Conservation (phyloP, 2,329 filamentous ascomycete species). For the Fonsecaea pedrosoi region DNA sequence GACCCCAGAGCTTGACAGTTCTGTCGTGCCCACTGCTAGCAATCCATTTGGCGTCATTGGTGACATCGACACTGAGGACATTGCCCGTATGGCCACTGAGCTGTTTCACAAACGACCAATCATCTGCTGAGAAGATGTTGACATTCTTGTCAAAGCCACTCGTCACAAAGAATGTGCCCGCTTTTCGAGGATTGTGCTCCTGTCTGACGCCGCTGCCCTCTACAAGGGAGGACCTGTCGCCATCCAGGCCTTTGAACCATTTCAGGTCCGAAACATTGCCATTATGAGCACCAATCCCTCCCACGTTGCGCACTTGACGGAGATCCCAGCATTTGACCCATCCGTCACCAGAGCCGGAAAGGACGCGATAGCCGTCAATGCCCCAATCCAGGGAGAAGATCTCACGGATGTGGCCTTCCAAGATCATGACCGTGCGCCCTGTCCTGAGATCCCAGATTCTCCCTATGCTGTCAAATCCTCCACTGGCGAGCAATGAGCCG, state of each 20-base stretch:
- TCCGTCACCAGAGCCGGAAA: slow-evolving; percentile 91
- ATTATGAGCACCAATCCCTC: slow-evolving; percentile 86
- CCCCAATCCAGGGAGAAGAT: slow-evolving; percentile 95
- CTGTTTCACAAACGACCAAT: slow-evolving; percentile 89
- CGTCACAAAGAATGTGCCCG: slow-evolving; percentile 88
- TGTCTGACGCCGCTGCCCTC: slow-evolving; percentile 36
- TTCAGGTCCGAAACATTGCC: slow-evolving; percentile 90
- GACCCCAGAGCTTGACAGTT: slow-evolving; percentile 94
- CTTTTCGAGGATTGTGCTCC: slow-evolving; percentile 68
- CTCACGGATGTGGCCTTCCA: slow-evolving; percentile 90
- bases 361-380: slow-evolving; percentile 84
- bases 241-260: slow-evolving; percentile 90
- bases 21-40: slow-evolving; percentile 92
- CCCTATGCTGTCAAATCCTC: slow-evolving; percentile 92
- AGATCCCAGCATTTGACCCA: slow-evolving; percentile 99
- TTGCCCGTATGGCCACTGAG: slow-evolving; percentile 90
- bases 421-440: slow-evolving; percentile 91
- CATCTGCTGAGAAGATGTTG: slow-evolving; percentile 94
- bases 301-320: slow-evolving; percentile 81
- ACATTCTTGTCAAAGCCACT: slow-evolving; percentile 94
- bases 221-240: slow-evolving; percentile 53
- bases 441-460: slow-evolving; percentile 94
- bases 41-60: slow-evolving; percentile 86
- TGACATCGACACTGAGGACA: slow-evolving; percentile 88
- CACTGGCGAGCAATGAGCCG: slow-evolving; percentile 86